Conservation (phyloP, 768 basidiomycete genomes). For the Paxillus involutus region DNA sequence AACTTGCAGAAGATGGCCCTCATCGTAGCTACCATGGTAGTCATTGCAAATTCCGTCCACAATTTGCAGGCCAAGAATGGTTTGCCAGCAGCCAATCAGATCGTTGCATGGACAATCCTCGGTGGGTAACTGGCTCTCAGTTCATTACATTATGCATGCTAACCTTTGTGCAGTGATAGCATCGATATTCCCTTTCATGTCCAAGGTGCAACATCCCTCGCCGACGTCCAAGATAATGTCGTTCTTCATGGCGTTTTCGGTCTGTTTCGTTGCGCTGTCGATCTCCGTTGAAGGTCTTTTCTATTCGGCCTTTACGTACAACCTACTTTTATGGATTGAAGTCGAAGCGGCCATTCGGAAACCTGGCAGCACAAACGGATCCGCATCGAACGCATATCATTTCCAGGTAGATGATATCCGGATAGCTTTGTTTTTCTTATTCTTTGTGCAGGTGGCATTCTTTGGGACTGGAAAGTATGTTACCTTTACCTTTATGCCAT, state of each 20-base stretch:
- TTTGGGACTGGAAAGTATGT: slow-evolving; percentile 84
- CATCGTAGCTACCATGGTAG: slow-evolving; percentile 44
- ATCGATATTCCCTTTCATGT: slow-evolving; percentile 51
- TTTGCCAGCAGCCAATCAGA: slow-evolving; percentile 59
- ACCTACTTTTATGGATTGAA: slow-evolving; percentile 65
- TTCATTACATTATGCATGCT: background rate
- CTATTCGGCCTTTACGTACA: slow-evolving; percentile 65
- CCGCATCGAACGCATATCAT: background rate
- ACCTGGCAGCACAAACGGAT: background rate
- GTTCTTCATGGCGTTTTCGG: slow-evolving; percentile 71
- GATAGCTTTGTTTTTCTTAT: slow-evolving; percentile 79
- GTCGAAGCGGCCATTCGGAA: slow-evolving; percentile 46
- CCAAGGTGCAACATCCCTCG: slow-evolving; percentile 33
- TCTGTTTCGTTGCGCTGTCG: slow-evolving; percentile 76
- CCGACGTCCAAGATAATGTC: slow-evolving; percentile 53
- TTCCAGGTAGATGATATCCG: slow-evolving; percentile 64
- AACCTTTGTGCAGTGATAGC: slow-evolving; percentile 40
- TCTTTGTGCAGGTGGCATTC: slow-evolving; percentile 85
- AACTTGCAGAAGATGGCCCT: slow-evolving; percentile 39
- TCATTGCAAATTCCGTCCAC: slow-evolving; percentile 57
- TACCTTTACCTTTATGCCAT: slow-evolving; percentile 5
- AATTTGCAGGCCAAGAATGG: slow-evolving; percentile 68
- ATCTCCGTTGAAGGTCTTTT: slow-evolving; percentile 84
- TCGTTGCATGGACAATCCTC: slow-evolving; percentile 63
- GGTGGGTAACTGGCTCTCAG: slow-evolving; percentile 40